Evolutionary conservation across 495 filamentous ascomycete genomes (phyloP), one percentile per base, ranked within the genome.

Genomic region (Symbiotaphrina buchneri): DNA sequence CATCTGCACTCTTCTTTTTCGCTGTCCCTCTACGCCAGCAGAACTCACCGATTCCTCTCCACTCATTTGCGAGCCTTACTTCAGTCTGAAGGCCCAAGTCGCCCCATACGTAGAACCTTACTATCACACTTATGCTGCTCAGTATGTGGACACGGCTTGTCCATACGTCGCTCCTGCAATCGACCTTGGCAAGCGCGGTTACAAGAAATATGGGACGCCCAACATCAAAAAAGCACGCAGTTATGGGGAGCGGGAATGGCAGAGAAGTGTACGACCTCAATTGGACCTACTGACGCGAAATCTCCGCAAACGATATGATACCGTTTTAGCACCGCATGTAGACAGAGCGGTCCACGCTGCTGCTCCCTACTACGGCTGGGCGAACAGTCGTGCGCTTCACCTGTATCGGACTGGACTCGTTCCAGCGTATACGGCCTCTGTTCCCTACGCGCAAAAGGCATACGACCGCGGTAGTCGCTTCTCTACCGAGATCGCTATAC

Each of bases 91-190:
- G 34, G 63, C 72, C 2, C 59, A 73, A 23, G 52, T 80, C 28
- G 51, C 64, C 18, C 87, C 90, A 5, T 71, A 87, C 45, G 39
- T 90, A 21, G 58, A 68, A 27, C 90, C 90, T 15, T 94, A 93
- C 53, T 95, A 93, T 47, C 56, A 84, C 36, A 44, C 60, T 20
- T 93, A 93, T 41, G 71, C 72, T 4, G 75, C 74, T 2, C 81
- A 77, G 8, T 81, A 92, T 41, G 66, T 92, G 29, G 66, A 82
- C n/a, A 43, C 63, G 16, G 74, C 63, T 17, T 64, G 65, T 20
- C 83, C 83, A 0, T 90, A 92, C 46, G 68, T 76, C 39, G 59
- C 63, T 3, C 87, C 79, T 5, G 59, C 61, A 7, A 61, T 66
- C 16, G 55, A 49, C 6, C 62, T 81, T 33, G 65, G 70, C 7